phyloP scores from a whole-genome alignment of 139 green algal species.

The Tetradesmus lagerheimii region DNA sequence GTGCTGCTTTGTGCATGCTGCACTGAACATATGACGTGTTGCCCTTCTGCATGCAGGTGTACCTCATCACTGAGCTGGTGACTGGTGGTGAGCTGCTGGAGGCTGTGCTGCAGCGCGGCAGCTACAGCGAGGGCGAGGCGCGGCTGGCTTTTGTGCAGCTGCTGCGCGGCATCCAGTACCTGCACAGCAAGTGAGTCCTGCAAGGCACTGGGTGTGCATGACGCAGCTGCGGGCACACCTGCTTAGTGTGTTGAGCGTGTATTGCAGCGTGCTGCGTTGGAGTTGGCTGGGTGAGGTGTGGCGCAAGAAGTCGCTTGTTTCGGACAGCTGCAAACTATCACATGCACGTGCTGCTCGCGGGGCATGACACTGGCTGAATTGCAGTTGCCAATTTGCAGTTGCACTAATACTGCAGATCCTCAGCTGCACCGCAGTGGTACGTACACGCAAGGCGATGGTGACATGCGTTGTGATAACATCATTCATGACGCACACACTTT shows the following conservation, averaged over 20 bases:
- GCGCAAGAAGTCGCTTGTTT: too few species aligned
- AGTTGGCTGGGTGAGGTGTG: too few species aligned
- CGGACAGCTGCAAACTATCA: too few species aligned
- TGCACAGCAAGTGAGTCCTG: slow-evolving; percentile 80
- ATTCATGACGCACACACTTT: too few species aligned
- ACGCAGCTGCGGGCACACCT: neutral
- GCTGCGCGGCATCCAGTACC: slow-evolving; percentile 85
- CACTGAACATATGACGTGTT: too few species aligned
- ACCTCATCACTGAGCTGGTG: slow-evolving; percentile 91
- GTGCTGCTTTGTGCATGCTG: too few species aligned
- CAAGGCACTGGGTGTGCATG: neutral
- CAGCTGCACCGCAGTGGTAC: too few species aligned
- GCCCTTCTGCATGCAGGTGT: slow-evolving; percentile 70
- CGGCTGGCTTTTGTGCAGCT: slow-evolving; percentile 84
- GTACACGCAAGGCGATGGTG: too few species aligned
- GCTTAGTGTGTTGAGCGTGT: too few species aligned
- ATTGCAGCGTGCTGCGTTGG: neutral
- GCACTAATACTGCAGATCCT: neutral
- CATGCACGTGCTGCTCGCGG: neutral
- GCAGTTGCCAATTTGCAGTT: neutral
- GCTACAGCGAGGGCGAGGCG: slow-evolving; percentile 87
- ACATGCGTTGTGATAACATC: too few species aligned
- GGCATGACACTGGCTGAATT: neutral
- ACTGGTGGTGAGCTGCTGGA: slow-evolving; percentile 90
- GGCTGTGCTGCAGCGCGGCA: slow-evolving; percentile 81